Base-by-base conservation (phyloP, 2,329 filamentous ascomycete genomes). In the Raffaelea albimanens region DNA sequence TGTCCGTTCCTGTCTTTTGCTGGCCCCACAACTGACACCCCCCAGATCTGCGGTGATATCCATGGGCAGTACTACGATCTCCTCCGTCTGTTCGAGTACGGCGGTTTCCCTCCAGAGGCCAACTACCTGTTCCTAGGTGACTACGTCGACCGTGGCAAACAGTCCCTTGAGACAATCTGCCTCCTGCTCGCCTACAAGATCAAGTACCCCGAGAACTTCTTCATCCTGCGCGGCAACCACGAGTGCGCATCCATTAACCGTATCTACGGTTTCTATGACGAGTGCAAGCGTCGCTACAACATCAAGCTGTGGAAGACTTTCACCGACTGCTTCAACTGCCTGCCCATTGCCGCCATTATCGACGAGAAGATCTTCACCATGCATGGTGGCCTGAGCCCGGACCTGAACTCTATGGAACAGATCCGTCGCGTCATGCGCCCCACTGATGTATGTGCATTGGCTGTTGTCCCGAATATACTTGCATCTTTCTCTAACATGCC, bases 271-370 rank as follows among this genome's bases (percentile, higher is more conserved):
- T 98, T 98, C 75, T 98, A 98, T 75, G 93, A 98, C 63, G 91
- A 98, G 71, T 98, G 91, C 83, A 98, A 98, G 77, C 85, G 93
- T 64, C 80, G 91, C 59, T 97, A 95, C 75, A 98, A 97, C 71
- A 95, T 97, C 75, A 97, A 97, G 80, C 78, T 97, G 52, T 97
- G 91, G 91, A 98, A 98, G 80, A 97, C 91, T 1, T 97, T 98
- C 66, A 96, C 90, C 54, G 91, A 98, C 67, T 96, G 90, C 78
- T 98, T 98, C 81, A 98, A 98, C 77, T 96, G 89, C 71, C 72
- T 97, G 63, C 91, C 91, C 43, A 97, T 98, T 67, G 93, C 91
- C 50, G 91, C 93, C 57, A 98, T 98, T 70, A 96, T 98, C 60
- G 91, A 95, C 63, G 93, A 96, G 76, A 98, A 97, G 84, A 98